Conservation (phyloP, 2,329 filamentous ascomycete genomes). For the Monosporascus cannonballus region DNA sequence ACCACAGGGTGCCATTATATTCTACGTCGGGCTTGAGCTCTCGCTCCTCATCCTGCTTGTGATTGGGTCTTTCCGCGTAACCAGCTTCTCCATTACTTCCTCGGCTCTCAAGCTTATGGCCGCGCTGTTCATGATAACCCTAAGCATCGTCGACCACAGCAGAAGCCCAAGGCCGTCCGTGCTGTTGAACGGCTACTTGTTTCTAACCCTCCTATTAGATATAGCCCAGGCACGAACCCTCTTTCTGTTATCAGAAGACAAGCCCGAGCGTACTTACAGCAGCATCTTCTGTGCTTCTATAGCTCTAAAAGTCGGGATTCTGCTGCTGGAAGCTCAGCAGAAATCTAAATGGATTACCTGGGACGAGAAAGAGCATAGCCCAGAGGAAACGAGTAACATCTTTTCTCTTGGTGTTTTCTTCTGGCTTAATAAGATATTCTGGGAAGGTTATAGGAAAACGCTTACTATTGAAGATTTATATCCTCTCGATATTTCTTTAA, state of each 20-base stretch:
- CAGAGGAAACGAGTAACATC: constrained; percentile 25
- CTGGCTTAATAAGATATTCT: constrained; percentile 27
- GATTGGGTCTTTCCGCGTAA: constrained; percentile 6
- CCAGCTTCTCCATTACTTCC: constrained; percentile 23
- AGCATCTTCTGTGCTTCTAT: constrained; percentile 29
- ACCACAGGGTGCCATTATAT: constrained; percentile 15
- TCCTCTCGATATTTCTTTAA: constrained; percentile 19
- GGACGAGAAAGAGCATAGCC: constrained; percentile 33
- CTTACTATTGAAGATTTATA: constrained; percentile 26
- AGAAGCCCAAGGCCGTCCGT: constrained; percentile 32
- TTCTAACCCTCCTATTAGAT: constrained; percentile 38
- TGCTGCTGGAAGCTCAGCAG: constrained; percentile 31
- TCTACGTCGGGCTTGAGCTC: constrained; percentile 17
- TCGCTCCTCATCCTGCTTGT: constrained; percentile 20
- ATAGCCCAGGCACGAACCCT: constrained; percentile 34
- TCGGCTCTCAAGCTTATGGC: constrained; percentile 21
- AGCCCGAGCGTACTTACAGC: constrained; percentile 15
- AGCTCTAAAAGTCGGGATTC: constrained; percentile 29
- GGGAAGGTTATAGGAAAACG: constrained; percentile 24
- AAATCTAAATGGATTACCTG: constrained; percentile 34
- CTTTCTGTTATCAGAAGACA: constrained; percentile 26
- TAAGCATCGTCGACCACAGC: constrained; percentile 9
- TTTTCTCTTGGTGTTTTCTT: constrained; percentile 24
- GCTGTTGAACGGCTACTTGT: constrained; percentile 34
- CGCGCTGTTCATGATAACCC: constrained; percentile 13